phyloP scores from a whole-genome alignment of 192 early-diverging fungal species.

The Lobosporangium transversale region DNA sequence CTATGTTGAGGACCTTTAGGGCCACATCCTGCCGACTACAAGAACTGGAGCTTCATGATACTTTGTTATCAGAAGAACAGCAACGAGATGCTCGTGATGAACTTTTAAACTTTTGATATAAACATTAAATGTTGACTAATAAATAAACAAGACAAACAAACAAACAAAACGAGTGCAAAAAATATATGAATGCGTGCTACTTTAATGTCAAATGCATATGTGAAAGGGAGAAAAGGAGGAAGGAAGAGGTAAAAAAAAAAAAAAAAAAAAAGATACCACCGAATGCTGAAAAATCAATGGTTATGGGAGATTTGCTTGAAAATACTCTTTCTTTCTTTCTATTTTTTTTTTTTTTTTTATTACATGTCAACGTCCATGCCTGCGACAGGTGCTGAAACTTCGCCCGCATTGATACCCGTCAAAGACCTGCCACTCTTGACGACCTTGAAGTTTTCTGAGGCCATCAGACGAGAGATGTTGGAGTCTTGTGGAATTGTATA shows the following conservation, averaged over 20 bases:
- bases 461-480: slow-evolving; percentile 49
- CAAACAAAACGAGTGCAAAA: too few species aligned
- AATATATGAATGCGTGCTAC: too few species aligned
- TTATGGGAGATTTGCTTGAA: too few species aligned
- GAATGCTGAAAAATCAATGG: too few species aligned
- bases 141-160: too few species aligned
- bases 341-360: neutral
- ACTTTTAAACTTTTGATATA: slow-evolving; percentile 16
- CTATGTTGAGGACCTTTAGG: slow-evolving; percentile 17
- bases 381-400: slow-evolving; percentile 45
- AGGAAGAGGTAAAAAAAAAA: too few species aligned
- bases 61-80: slow-evolving; percentile 10
- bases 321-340: neutral
- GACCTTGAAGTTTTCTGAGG: slow-evolving; percentile 37
- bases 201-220: too few species aligned
- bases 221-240: too few species aligned
- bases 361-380: slow-evolving; percentile 54
- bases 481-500: slow-evolving; percentile 61
- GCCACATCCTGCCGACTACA: slow-evolving; percentile 21
- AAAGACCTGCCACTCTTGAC: slow-evolving; percentile 50
- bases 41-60: neutral
- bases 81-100: slow-evolving; percentile 5
- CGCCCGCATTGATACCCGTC: slow-evolving; percentile 25
- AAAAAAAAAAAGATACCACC: too few species aligned
- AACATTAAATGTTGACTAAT: too few species aligned